Conservation (phyloP, 2,329 filamentous ascomycete species). For the Venturia asperata region DNA sequence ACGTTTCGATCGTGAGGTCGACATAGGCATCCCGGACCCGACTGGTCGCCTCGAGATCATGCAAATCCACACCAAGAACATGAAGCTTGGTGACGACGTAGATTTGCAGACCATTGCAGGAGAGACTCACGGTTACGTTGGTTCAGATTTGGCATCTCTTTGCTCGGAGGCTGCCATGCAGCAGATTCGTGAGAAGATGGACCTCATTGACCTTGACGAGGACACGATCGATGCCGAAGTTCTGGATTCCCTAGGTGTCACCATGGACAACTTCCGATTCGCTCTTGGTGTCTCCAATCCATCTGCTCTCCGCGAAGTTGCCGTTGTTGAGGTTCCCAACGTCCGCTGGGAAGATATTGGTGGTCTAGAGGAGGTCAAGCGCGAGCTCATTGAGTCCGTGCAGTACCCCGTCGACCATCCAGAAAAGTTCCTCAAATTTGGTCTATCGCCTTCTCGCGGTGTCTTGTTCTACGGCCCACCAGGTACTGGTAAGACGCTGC, state of each 20-base stretch:
- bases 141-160: constrained; percentile 94
- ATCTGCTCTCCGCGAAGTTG: constrained; percentile 95
- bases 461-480: constrained; percentile 98
- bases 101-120: constrained; percentile 94
- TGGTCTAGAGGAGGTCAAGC: constrained; percentile 97
- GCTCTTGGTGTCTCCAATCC: constrained; percentile 97
- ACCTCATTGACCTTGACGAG: constrained; percentile 96
- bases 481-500: constrained; percentile 99
- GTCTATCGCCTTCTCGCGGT: constrained; percentile 94
- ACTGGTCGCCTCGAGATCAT: constrained; percentile 98
- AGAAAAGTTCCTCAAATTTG: constrained; percentile 99
- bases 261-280: constrained; percentile 99
- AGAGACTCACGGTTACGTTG: constrained; percentile 98
- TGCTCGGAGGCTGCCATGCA: constrained; percentile 99
- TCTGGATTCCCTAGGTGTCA: constrained; percentile 93
- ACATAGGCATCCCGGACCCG: constrained; percentile 95
- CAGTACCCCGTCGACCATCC: constrained; percentile 99
- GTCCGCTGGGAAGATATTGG: constrained; percentile 99
- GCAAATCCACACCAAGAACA: constrained; percentile 99
- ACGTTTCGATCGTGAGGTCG: constrained; percentile 97
- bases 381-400: constrained; percentile 96
- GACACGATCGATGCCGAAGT: constrained; percentile 99
- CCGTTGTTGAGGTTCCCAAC: constrained; percentile 98
- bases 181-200: constrained; percentile 99
- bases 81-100: constrained; percentile 96